A percentile compares a stretch with the other conserved stretches of the same genome.
These are phyloP conservation scores for Uronychia setigera DNA, from an alignment of 73 alveolate genomes.

Conservation along the genomic window DNA sequence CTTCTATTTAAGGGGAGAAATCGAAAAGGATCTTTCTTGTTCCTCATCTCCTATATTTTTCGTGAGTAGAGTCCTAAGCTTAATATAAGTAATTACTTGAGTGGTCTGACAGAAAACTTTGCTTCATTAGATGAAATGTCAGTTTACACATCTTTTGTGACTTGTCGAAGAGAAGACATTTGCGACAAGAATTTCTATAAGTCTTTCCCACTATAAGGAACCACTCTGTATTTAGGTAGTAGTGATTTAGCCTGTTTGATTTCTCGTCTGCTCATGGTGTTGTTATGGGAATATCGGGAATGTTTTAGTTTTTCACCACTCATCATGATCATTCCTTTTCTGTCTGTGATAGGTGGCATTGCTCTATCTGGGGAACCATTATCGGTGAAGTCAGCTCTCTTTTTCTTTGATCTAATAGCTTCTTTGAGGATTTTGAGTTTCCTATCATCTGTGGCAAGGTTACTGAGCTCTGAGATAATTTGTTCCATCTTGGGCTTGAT, in stretches of 20 bases:
- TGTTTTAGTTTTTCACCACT: neutral
- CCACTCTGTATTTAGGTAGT: conserved; percentile 1
- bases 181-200: neutral
- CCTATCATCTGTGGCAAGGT: neutral
- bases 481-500: neutral
- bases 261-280: neutral
- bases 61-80: too few relatives aligned
- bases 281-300: too few relatives aligned
- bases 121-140: too few relatives aligned
- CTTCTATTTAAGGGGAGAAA: neutral
- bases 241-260: neutral
- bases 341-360: neutral
- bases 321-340: neutral
- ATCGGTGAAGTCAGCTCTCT: neutral
- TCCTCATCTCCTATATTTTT: too few relatives aligned
- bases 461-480: conserved; percentile 1
- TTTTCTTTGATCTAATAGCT: neutral
- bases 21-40: too few relatives aligned
- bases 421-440: neutral
- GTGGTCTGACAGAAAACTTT: too few relatives aligned
- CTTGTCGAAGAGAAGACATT: too few relatives aligned
- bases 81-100: too few relatives aligned
- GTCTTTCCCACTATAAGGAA: neutral
- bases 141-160: too few relatives aligned
- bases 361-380: neutral